Evolutionary conservation across 257 asterid species (phyloP).

Genomic region (Plectranthus barbatus): DNA sequence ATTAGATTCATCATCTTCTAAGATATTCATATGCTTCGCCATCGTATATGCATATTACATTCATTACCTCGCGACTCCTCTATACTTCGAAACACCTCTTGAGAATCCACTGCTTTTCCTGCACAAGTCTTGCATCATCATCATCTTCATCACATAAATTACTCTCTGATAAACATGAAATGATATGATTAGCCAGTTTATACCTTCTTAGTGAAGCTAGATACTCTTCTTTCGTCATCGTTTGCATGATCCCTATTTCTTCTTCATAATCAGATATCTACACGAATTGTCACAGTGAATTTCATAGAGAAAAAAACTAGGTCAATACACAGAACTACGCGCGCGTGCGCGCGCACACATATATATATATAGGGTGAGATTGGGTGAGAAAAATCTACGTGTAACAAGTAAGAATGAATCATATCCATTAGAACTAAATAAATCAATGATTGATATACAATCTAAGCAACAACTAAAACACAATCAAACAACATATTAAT

Average conservation of each 20-base stretch:
- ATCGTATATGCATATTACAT: no score
- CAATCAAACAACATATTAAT: no score
- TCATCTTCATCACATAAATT: background rate
- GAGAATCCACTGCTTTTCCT: constrained; percentile 84
- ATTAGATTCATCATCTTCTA: background rate
- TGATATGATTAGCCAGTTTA: background rate
- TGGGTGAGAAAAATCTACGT: no score
- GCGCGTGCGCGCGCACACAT: no score
- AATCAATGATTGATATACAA: no score
- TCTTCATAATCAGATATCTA: constrained; percentile 40
- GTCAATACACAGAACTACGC: background rate
- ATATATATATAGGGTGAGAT: no score
- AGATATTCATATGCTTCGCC: no score
- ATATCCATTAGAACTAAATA: no score
- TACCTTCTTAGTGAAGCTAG: constrained; percentile 52
- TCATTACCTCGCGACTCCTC: constrained; percentile 91
- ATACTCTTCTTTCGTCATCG: constrained; percentile 45
- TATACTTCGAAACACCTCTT: constrained; percentile 76
- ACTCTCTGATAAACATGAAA: background rate
- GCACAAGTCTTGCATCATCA: background rate
- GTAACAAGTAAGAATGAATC: no score
- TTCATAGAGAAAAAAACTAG: background rate
- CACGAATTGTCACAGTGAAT: background rate
- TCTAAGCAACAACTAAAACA: no score
- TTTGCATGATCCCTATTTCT: constrained; percentile 41